Evolutionary conservation across 306 rosid genomes (phyloP).

Genomic region (Vigna angularis): DNA sequence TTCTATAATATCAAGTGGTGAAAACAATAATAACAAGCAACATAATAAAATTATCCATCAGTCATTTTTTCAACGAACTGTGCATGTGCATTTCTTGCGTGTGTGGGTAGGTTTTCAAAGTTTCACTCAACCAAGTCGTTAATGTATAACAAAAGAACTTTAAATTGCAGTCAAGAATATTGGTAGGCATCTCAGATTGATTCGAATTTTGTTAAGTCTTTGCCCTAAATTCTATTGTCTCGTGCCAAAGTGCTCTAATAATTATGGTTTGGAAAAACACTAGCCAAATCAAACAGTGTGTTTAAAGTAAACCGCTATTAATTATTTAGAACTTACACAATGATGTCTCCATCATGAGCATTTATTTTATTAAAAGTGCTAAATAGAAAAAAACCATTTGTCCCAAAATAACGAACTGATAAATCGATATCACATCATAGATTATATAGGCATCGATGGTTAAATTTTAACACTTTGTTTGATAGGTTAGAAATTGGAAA

Average conservation of each 20-base stretch:
- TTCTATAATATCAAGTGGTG: not conserved
- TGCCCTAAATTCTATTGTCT: not conserved
- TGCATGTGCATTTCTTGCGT: not conserved
- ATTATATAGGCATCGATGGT: not conserved
- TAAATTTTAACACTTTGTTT: not conserved
- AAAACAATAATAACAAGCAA: not conserved
- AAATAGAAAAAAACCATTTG: not conserved
- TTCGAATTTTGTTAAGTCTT: too few relatives aligned
- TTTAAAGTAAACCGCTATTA: not conserved
- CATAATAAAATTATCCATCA: not conserved
- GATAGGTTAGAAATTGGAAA: too few relatives aligned
- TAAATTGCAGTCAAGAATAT: constrained; percentile 7
- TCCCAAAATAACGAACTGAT: not conserved
- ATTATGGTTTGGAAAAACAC: not conserved
- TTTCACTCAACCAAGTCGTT: not conserved
- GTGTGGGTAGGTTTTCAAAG: too few relatives aligned
- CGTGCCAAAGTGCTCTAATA: not conserved
- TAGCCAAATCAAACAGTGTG: not conserved
- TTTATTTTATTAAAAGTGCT: not conserved
- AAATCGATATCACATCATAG: not conserved
- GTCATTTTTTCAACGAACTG: not conserved
- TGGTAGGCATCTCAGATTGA: too few relatives aligned
- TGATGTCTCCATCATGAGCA: not conserved
- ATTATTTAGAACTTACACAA: not conserved
- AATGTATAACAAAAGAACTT: not conserved